Evolutionary conservation across 441 rosid species (phyloP).

Genomic region (Capsella rubella): DNA sequence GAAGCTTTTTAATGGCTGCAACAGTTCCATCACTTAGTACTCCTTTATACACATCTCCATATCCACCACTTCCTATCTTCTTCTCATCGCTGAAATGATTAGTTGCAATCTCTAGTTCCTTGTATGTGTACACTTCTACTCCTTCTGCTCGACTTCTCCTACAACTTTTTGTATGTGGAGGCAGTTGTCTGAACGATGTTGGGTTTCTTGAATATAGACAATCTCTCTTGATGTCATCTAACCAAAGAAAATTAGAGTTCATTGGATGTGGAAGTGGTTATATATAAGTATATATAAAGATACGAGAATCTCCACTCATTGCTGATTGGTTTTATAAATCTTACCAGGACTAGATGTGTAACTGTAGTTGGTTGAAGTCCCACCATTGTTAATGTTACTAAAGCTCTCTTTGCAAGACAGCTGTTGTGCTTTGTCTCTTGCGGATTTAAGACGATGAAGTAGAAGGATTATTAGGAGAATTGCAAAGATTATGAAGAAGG

Average conservation of each 20-base stretch:
- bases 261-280: background rate
- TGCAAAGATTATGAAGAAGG: constrained; percentile 49
- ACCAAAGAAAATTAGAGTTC: background rate
- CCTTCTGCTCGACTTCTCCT: constrained; percentile 45
- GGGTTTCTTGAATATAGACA: constrained; percentile 61
- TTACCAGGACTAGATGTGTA: constrained; percentile 76
- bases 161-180: constrained; percentile 20
- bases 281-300: background rate
- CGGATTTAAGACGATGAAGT: constrained; percentile 61
- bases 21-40: constrained; percentile 74
- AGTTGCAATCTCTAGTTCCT: constrained; percentile 78
- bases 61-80: constrained; percentile 64
- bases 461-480: constrained; percentile 54
- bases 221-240: constrained; percentile 68
- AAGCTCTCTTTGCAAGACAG: constrained; percentile 44
- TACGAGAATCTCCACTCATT: background rate
- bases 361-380: constrained; percentile 50
- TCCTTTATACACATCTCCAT: constrained; percentile 78
- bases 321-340: background rate
- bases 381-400: constrained; percentile 41
- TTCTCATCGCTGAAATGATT: constrained; percentile 63
- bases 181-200: constrained; percentile 35
- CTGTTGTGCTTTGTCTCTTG: constrained; percentile 36
- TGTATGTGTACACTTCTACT: constrained; percentile 87
- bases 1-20: constrained; percentile 79